phyloP scores from a whole-genome alignment of 2,329 filamentous ascomycete genomes.

The Fusarium sp. region DNA sequence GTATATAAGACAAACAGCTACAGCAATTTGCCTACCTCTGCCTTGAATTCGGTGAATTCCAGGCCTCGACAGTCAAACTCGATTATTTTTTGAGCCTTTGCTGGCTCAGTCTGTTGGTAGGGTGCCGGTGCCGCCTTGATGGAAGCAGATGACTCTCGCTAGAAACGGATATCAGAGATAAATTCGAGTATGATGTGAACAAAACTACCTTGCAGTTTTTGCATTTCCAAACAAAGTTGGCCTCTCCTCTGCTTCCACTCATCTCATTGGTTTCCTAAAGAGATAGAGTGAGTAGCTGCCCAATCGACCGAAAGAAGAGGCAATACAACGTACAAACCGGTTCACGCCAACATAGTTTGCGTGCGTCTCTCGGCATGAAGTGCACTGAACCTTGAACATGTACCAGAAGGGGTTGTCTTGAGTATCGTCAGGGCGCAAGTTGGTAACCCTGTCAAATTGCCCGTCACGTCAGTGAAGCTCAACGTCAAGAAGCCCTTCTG shows the following conservation, averaged over 20 bases:
- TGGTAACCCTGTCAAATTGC: constrained; percentile 79
- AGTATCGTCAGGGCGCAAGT: constrained; percentile 88
- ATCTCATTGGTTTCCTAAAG: constrained; percentile 90
- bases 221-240: constrained; percentile 99
- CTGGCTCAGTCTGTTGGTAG: constrained; percentile 80
- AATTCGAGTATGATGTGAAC: background rate
- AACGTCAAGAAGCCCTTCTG: background rate
- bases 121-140: constrained; percentile 82
- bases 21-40: constrained; percentile 75
- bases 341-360: constrained; percentile 89
- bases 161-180: constrained; percentile 15
- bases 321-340: constrained; percentile 79
- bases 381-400: constrained; percentile 98
- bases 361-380: constrained; percentile 94
- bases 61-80: constrained; percentile 95
- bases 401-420: constrained; percentile 91
- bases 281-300: constrained; percentile 16
- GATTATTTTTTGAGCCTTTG: constrained; percentile 84
- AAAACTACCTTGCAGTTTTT: constrained; percentile 90
- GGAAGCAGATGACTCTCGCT: constrained; percentile 89
- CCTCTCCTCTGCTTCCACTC: constrained; percentile 93
- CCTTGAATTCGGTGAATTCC: constrained; percentile 91
- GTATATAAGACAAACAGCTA: too few relatives aligned
- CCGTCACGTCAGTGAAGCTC: constrained; percentile 40
- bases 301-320: background rate